These are phyloP conservation scores for Xanthoceras sorbifolium DNA, from an alignment of 345 rosid genomes.

Conservation along the genomic window DNA sequence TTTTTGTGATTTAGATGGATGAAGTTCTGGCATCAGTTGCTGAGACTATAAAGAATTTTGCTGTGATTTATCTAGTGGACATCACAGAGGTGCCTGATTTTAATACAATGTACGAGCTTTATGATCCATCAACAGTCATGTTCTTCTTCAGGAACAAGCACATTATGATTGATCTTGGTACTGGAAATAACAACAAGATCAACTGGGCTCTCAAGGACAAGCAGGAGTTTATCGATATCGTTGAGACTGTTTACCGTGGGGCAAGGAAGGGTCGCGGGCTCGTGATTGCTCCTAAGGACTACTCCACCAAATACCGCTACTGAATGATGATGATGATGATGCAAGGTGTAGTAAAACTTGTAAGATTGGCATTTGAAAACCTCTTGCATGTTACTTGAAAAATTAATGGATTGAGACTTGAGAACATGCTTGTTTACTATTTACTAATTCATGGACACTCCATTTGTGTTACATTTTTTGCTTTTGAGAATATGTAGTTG, in stretches of 20 bases:
- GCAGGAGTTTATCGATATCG: constrained; percentile 89
- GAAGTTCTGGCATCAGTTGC: constrained; percentile 88
- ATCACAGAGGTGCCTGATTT: constrained; percentile 89
- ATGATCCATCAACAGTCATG: constrained; percentile 92
- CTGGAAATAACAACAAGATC: constrained; percentile 97
- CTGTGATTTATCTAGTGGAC: constrained; percentile 92
- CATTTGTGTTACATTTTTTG: neutral
- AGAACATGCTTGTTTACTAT: neutral
- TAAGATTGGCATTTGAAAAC: neutral
- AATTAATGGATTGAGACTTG: neutral
- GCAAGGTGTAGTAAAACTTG: neutral
- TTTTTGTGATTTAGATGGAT: constrained; percentile 67
- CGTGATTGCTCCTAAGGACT: constrained; percentile 95
- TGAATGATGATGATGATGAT: constrained; percentile 30
- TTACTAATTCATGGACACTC: neutral
- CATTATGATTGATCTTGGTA: constrained; percentile 98
- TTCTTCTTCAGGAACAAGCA: constrained; percentile 98
- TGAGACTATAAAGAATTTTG: constrained; percentile 94
- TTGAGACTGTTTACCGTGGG: constrained; percentile 86
- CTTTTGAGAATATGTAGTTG: no score
- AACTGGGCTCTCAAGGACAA: constrained; percentile 99
- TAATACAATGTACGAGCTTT: constrained; percentile 93
- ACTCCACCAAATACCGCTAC: constrained; percentile 95
- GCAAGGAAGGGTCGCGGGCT: constrained; percentile 96
- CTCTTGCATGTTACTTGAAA: neutral